A percentile compares a stretch with the other conserved stretches of the same genome.
These are phyloP conservation scores for Pythium diclinum DNA, from an alignment of 352 stramenopile species.

Conservation along the genomic window DNA sequence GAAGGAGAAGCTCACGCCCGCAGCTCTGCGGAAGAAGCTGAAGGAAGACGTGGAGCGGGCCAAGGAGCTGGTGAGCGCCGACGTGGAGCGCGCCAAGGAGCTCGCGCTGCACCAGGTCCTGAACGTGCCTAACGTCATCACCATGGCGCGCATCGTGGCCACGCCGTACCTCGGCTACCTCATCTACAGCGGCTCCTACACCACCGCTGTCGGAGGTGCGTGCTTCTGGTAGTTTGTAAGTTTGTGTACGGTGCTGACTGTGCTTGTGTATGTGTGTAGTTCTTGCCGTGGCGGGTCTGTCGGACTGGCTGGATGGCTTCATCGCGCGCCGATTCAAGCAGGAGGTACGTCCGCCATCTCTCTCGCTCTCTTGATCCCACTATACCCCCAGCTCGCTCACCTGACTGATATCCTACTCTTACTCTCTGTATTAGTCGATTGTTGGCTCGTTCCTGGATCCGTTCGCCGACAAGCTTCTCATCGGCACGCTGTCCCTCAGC, in stretches of 20 bases:
- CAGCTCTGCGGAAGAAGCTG: slow-evolving; percentile 42
- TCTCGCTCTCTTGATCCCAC: background rate
- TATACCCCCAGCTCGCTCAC: background rate
- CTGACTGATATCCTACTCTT: background rate
- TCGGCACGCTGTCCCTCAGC: slow-evolving; percentile 71
- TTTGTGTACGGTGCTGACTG: background rate
- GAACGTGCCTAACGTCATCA: slow-evolving; percentile 81
- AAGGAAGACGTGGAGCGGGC: slow-evolving; percentile 24
- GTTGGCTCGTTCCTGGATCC: slow-evolving; percentile 81
- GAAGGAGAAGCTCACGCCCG: slow-evolving; percentile 25
- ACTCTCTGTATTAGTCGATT: slow-evolving; percentile 47
- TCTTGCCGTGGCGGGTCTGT: slow-evolving; percentile 63
- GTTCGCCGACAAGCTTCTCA: slow-evolving; percentile 79
- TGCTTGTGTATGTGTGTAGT: slow-evolving; percentile 33
- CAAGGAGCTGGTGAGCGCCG: slow-evolving; percentile 40
- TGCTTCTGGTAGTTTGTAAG: background rate
- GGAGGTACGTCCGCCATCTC: slow-evolving; percentile 31
- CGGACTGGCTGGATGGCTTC: slow-evolving; percentile 82
- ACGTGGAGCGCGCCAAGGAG: slow-evolving; percentile 35
- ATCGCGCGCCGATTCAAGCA: slow-evolving; percentile 74
- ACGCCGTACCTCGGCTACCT: slow-evolving; percentile 77
- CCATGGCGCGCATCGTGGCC: slow-evolving; percentile 65
- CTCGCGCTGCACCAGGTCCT: slow-evolving; percentile 63
- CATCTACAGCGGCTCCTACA: slow-evolving; percentile 66
- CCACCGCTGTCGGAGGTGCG: slow-evolving; percentile 64